These are phyloP conservation scores for Kluyveromyces aestuarii DNA, from an alignment of 805 yeast species.

Conservation along the genomic window DNA sequence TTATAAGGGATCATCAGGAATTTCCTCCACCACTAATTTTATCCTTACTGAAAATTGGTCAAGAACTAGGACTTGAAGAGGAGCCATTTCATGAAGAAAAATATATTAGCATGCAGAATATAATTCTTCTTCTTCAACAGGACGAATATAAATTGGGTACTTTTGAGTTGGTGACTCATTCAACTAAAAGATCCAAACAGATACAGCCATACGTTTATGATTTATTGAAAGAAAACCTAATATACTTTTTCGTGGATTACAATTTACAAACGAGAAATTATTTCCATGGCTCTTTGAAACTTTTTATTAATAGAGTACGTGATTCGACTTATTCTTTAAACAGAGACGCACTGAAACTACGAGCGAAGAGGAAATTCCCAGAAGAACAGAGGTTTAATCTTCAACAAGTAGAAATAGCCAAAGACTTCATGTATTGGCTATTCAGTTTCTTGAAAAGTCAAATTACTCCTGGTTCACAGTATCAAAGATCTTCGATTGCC, in stretches of 20 bases:
- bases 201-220: conserved; percentile 39
- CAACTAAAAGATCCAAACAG: conserved; percentile 53
- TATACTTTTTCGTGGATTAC: conserved; percentile 50
- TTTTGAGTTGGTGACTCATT: conserved; percentile 50
- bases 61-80: conserved; percentile 43
- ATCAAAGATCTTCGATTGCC: conserved; percentile 43
- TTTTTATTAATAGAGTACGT: conserved; percentile 53
- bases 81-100: conserved; percentile 38
- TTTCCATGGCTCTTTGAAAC: conserved; percentile 51
- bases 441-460: conserved; percentile 30
- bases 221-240: conserved; percentile 36
- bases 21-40: conserved; percentile 33
- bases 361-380: conserved; percentile 30
- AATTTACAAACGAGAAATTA: conserved; percentile 62
- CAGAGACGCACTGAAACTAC: conserved; percentile 41
- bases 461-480: conserved; percentile 48
- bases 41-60: conserved; percentile 55
- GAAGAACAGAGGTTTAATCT: conserved; percentile 29
- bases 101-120: conserved; percentile 26
- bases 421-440: conserved; percentile 35
- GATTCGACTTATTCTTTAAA: conserved; percentile 55
- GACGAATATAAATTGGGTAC: conserved; percentile 41
- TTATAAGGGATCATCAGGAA: conserved; percentile 17
- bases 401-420: conserved; percentile 25
- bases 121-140: conserved; percentile 38